phyloP scores from a whole-genome alignment of 23 red algal genomes.

The Gracilaria domingensis region DNA sequence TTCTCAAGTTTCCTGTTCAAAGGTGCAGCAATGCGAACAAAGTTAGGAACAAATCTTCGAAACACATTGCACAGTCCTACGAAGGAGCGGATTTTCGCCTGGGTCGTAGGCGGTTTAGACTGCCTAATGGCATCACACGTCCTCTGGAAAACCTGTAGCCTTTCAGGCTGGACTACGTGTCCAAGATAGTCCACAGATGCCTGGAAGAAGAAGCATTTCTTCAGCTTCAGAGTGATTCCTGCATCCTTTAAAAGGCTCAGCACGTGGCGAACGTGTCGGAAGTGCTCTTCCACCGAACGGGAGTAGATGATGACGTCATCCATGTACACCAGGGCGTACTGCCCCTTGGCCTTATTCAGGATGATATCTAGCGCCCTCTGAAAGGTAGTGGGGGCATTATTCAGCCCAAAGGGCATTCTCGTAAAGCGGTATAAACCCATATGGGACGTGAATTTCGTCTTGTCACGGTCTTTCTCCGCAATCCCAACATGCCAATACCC shows the following conservation, averaged over 20 bases:
- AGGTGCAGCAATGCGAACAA: no score
- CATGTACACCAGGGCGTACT: neutral
- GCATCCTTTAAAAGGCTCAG: neutral
- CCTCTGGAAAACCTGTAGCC: slow-evolving; percentile 12
- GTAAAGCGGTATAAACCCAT: slow-evolving; percentile 7
- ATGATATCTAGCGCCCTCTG: slow-evolving; percentile 9
- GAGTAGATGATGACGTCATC: slow-evolving; percentile 1
- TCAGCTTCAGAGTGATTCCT: neutral
- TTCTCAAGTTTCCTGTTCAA: no score
- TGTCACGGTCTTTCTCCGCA: neutral
- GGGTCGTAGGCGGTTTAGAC: no score
- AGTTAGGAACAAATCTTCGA: no score
- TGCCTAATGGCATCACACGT: neutral
- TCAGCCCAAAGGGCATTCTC: slow-evolving; percentile 22
- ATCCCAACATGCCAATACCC: slow-evolving; percentile 7
- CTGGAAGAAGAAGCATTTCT: slow-evolving; percentile 59
- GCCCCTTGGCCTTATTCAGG: no score
- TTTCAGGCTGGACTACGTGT: slow-evolving; percentile 45
- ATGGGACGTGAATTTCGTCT: slow-evolving; percentile 18
- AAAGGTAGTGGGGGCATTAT: slow-evolving; percentile 23
- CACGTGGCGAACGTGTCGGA: neutral
- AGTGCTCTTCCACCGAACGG: neutral
- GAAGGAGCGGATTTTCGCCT: no score
- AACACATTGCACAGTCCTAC: no score
- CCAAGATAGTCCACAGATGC: slow-evolving; percentile 35